Conservation (phyloP, 75 land plant species). For the Selaginella tamariscina region DNA sequence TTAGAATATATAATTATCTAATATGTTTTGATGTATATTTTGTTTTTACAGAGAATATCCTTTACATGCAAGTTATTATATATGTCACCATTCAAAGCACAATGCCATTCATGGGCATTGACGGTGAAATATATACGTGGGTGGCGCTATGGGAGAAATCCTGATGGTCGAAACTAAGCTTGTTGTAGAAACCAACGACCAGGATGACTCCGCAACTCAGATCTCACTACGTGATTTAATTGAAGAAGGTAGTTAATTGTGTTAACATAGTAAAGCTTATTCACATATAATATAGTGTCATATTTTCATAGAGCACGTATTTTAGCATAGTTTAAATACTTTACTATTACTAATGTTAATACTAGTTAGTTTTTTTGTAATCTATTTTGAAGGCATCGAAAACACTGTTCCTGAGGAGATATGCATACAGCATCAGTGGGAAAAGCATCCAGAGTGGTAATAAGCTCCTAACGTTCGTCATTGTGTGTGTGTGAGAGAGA, state of each 20-base stretch:
- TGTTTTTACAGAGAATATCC: background rate
- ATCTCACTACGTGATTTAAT: background rate
- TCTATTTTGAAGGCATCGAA: too few relatives aligned
- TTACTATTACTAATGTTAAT: too few relatives aligned
- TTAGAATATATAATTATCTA: too few relatives aligned
- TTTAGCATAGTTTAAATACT: too few relatives aligned
- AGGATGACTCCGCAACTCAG: background rate
- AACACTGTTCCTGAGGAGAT: background rate
- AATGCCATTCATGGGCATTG: background rate
- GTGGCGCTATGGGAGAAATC: background rate
- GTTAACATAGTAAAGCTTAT: too few relatives aligned
- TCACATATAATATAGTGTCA: too few relatives aligned
- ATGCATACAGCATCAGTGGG: background rate
- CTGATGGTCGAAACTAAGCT: background rate
- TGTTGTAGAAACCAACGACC: background rate
- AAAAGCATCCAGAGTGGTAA: background rate
- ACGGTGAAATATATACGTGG: background rate
- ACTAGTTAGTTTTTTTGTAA: too few relatives aligned
- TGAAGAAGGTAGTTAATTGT: too few relatives aligned
- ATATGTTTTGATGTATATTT: too few relatives aligned
- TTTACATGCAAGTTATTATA: background rate
- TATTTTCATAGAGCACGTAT: too few relatives aligned
- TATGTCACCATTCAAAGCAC: background rate
- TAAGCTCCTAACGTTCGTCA: too few relatives aligned
- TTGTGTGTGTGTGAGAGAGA: too few relatives aligned